These are phyloP conservation scores for Verticillium nubilum DNA, from an alignment of 2,329 filamentous ascomycete species.

Conservation along the genomic window DNA sequence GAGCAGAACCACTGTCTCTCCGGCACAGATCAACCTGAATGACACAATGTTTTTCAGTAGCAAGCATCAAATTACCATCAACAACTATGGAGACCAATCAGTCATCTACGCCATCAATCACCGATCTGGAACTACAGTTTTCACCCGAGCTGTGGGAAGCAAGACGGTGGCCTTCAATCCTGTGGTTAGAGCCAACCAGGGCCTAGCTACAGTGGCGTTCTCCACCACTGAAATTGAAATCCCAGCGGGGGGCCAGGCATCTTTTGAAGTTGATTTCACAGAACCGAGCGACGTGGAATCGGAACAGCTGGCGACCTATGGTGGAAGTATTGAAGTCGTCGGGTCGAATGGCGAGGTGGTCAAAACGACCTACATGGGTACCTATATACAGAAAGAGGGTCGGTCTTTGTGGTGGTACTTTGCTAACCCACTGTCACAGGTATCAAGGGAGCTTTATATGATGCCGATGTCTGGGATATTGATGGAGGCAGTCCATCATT, in stretches of 20 bases:
- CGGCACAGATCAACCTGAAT: conserved; percentile 48
- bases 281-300: conserved; percentile 15
- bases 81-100: conserved; percentile 41
- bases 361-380: conserved; percentile 16
- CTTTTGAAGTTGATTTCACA: conserved; percentile 37
- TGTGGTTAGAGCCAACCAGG: conserved; percentile 19
- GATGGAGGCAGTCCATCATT: conserved; percentile 4
- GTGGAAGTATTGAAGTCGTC: conserved; percentile 17
- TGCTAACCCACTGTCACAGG: not conserved
- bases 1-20: conserved; percentile 18
- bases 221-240: conserved; percentile 36
- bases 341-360: conserved; percentile 17
- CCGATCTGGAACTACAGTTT: conserved; percentile 42
- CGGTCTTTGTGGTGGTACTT: no score
- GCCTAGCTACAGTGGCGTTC: conserved; percentile 36
- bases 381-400: fast-evolving
- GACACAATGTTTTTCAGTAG: conserved; percentile 25
- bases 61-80: conserved; percentile 45
- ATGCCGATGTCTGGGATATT: conserved; percentile 21
- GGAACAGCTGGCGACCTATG: conserved; percentile 16
- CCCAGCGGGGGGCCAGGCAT: conserved; percentile 30
- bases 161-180: conserved; percentile 25
- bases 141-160: conserved; percentile 41
- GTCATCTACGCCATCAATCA: conserved; percentile 48
- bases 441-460: conserved; percentile 25